These are phyloP conservation scores for Cryptococcus sp. DNA, from an alignment of 1,284 basidiomycete species.

Conservation along the genomic window DNA sequence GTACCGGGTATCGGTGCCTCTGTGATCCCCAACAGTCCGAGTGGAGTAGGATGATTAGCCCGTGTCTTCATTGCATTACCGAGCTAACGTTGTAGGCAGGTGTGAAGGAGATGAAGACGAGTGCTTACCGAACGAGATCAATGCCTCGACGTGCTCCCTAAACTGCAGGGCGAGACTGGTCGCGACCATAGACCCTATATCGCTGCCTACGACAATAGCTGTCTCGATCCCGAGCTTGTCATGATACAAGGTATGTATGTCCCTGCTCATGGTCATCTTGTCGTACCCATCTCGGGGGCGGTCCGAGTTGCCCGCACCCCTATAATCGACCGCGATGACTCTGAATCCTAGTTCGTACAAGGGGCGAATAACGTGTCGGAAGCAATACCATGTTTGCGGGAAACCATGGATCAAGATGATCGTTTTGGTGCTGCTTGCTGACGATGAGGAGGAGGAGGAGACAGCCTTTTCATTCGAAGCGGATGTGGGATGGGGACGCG, in stretches of 20 bases:
- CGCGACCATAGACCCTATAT: conserved; percentile 36
- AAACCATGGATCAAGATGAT: conserved; percentile 33
- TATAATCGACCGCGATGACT: conserved; percentile 34
- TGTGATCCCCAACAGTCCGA: conserved; percentile 10
- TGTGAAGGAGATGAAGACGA: too few species aligned
- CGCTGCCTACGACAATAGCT: conserved; percentile 22
- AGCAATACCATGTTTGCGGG: conserved; percentile 34
- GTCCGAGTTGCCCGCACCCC: conserved; percentile 33
- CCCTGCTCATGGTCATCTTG: conserved; percentile 31
- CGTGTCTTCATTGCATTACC: too few species aligned
- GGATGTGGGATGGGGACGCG: too few species aligned
- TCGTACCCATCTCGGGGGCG: conserved; percentile 25
- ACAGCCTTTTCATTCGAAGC: too few species aligned
- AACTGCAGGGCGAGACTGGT: conserved; percentile 26
- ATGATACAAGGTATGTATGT: conserved; percentile 23
- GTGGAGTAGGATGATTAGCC: too few species aligned
- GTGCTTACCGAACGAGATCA: conserved; percentile 26
- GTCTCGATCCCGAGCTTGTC: conserved; percentile 23
- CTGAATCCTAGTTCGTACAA: conserved; percentile 24
- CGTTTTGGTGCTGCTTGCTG: conserved; percentile 3
- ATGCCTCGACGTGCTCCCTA: conserved; percentile 18
- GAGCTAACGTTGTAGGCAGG: too few species aligned
- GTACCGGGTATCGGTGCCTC: conserved; percentile 28
- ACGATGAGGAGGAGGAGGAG: not conserved
- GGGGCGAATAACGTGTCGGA: conserved; percentile 24